Conservation (phyloP, 768 basidiomycete genomes). For the Leccinellum rugosiceps region DNA sequence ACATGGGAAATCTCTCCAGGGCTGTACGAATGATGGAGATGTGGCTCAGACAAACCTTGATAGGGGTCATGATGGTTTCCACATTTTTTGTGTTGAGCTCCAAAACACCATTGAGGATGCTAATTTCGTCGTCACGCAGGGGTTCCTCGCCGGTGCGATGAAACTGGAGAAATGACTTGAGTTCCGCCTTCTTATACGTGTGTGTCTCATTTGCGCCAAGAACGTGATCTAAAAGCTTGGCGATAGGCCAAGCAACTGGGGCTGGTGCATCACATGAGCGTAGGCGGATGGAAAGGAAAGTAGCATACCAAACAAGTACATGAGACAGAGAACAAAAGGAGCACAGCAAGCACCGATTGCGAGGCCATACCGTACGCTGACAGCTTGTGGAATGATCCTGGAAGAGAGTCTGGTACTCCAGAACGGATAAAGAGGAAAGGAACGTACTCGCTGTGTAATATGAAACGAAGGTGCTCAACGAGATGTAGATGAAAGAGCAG, state of each 20-base stretch:
- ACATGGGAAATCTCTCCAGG: neutral
- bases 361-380: conserved; percentile 76
- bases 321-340: conserved; percentile 67
- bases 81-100: conserved; percentile 77
- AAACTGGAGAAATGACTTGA: conserved; percentile 77
- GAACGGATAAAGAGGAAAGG: neutral
- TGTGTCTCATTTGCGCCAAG: conserved; percentile 71
- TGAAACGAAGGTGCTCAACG: neutral
- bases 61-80: conserved; percentile 78
- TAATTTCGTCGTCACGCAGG: conserved; percentile 77
- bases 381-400: conserved; percentile 70
- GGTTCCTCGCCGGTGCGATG: conserved; percentile 74
- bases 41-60: conserved; percentile 43
- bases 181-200: conserved; percentile 81
- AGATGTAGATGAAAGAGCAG: neutral
- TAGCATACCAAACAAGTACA: conserved; percentile 54
- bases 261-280: conserved; percentile 33
- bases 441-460: conserved; percentile 37
- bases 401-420: neutral
- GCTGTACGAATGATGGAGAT: neutral
- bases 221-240: conserved; percentile 72
- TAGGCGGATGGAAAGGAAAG: neutral
- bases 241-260: conserved; percentile 72
- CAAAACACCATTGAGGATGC: conserved; percentile 75
- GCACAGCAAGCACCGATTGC: conserved; percentile 76